phyloP scores from a whole-genome alignment of 768 basidiomycete genomes.

The Tephrocybe sp. region DNA sequence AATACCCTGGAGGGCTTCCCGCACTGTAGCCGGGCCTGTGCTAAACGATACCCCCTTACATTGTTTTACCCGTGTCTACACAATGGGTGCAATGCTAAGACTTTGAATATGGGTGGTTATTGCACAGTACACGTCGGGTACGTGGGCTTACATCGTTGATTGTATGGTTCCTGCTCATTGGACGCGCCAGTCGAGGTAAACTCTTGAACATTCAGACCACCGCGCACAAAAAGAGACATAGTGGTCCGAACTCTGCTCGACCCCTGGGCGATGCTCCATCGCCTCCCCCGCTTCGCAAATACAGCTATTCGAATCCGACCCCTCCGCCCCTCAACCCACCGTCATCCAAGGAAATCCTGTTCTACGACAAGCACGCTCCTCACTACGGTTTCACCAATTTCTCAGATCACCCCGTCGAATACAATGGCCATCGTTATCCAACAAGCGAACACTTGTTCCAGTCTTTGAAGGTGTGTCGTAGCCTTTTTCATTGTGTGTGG shows the following conservation, averaged over 20 bases:
- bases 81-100: slow-evolving; percentile 4
- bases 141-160: neutral
- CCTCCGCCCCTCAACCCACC: neutral
- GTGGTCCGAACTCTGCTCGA: slow-evolving; percentile 5
- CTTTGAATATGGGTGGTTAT: slow-evolving; percentile 4
- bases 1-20: slow-evolving; percentile 8
- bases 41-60: slow-evolving; percentile 5
- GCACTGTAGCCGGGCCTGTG: slow-evolving; percentile 17
- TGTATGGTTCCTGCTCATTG: neutral
- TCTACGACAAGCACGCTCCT: slow-evolving; percentile 63
- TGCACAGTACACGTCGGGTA: slow-evolving; percentile 11
- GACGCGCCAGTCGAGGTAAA: neutral
- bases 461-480: slow-evolving; percentile 56
- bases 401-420: slow-evolving; percentile 60
- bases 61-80: slow-evolving; percentile 3
- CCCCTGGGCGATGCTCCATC: neutral
- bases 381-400: slow-evolving; percentile 77
- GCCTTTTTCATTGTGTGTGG: neutral
- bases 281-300: neutral
- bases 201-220: slow-evolving; percentile 4
- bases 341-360: slow-evolving; percentile 41
- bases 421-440: slow-evolving; percentile 62
- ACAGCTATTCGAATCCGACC: slow-evolving; percentile 8
- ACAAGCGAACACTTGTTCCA: slow-evolving; percentile 81
- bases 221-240: neutral